Evolutionary conservation across 2,329 filamentous ascomycete genomes (phyloP).

Genomic region (Rhynchosporium secalis): DNA sequence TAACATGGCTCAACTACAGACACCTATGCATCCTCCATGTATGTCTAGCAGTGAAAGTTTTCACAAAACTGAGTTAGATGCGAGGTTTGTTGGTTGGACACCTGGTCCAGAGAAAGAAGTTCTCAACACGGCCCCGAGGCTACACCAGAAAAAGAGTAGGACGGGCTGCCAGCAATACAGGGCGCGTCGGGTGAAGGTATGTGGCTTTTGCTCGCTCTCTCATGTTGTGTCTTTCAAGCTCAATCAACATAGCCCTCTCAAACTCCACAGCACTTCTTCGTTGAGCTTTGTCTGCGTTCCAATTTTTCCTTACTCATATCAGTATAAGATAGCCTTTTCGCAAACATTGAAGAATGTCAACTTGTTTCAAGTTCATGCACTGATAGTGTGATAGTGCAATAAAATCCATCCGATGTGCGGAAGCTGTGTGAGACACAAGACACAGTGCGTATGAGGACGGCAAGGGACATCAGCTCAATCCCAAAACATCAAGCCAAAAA

Average conservation of each 20-base stretch:
- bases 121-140: conserved; percentile 18
- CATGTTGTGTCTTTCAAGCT: not conserved
- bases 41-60: not conserved
- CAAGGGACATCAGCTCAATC: conserved; percentile 10
- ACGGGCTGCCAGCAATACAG: conserved; percentile 40
- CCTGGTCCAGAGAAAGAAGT: conserved; percentile 15
- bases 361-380: not conserved
- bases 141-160: conserved; percentile 39
- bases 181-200: conserved; percentile 40
- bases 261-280: too few species aligned
- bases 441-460: conserved; percentile 26
- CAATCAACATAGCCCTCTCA: not conserved
- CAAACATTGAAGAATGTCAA: too few species aligned
- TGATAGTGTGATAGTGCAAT: conserved; percentile 28
- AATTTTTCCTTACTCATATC: not conserved
- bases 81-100: conserved; percentile 22
- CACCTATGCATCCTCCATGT: not conserved
- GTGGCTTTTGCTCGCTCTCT: conserved; percentile 16
- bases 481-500: conserved; percentile 5
- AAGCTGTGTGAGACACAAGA: conserved; percentile 27
- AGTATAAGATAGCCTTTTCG: not conserved
- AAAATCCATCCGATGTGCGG: conserved; percentile 31
- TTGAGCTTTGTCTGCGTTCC: not conserved
- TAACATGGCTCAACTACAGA: not conserved
- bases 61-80: conserved; percentile 7